phyloP scores from a whole-genome alignment of 2,329 filamentous ascomycete genomes.

The Diaporthe amygdali region DNA sequence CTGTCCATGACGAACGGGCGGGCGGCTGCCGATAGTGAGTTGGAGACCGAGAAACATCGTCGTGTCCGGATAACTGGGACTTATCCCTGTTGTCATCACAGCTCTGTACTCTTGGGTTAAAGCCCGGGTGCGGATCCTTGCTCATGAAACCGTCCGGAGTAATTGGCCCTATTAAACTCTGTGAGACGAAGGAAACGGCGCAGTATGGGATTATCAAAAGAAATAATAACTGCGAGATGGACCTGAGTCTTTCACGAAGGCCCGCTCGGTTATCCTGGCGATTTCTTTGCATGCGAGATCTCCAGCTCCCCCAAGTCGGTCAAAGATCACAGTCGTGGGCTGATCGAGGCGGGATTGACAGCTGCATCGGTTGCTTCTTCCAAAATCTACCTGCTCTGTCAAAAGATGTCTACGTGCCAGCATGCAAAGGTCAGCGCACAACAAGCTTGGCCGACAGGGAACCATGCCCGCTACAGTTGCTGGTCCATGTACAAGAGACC shows the following conservation, averaged over 20 bases:
- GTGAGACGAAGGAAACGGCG: not conserved
- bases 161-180: slow-evolving; percentile 11
- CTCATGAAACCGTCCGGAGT: slow-evolving; percentile 22
- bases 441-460: slow-evolving; percentile 13
- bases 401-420: not conserved
- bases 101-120: slow-evolving; percentile 21
- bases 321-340: not conserved
- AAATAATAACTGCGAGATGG: not conserved
- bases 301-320: too few species aligned
- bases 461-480: slow-evolving; percentile 5
- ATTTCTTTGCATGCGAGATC: not conserved
- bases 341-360: not conserved
- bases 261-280: not conserved
- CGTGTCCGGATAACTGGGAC: slow-evolving; percentile 17
- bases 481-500: slow-evolving; percentile 14
- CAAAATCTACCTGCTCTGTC: not conserved
- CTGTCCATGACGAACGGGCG: not conserved
- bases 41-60: slow-evolving; percentile 16
- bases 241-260: not conserved
- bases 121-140: slow-evolving; percentile 20
- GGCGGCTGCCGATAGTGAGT: not conserved
- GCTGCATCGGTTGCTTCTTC: slow-evolving; percentile 12
- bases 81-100: slow-evolving; percentile 11
- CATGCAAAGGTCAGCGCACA: slow-evolving; percentile 7
- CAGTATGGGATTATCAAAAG: not conserved